Percentiles rank a stretch among this genome's conserved stretches.
Conservation (phyloP, 73 alveolate species). For the Diophrys sp. region DNA sequence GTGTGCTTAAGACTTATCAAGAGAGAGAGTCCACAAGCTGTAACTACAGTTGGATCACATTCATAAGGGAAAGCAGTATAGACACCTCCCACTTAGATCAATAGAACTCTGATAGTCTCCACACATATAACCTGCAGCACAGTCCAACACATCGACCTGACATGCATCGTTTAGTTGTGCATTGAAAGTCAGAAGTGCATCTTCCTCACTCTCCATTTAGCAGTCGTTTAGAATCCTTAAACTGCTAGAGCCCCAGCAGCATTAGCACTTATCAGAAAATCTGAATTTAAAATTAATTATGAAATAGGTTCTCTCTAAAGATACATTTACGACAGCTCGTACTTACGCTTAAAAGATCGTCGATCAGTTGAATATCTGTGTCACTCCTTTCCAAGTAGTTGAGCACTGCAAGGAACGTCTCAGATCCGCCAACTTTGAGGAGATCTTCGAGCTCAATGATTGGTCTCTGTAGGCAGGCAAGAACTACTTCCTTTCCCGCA, state of each 20-base stretch:
- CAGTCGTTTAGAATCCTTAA: neutral
- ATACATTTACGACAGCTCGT: conserved; percentile 52
- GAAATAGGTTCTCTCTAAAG: neutral
- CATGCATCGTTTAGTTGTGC: no score
- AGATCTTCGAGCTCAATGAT: conserved; percentile 81
- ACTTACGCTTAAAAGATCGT: conserved; percentile 56
- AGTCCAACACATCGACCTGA: no score
- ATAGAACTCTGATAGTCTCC: no score
- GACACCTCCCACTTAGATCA: no score
- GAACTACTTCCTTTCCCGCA: conserved; percentile 89
- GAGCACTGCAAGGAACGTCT: conserved; percentile 80
- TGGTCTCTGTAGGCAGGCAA: conserved; percentile 91
- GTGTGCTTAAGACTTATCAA: no score
- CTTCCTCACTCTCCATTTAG: no score
- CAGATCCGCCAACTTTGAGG: conserved; percentile 74
- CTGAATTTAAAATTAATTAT: neutral
- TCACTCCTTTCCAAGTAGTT: conserved; percentile 92
- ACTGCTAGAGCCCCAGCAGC: conserved; percentile 14
- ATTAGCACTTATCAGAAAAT: neutral
- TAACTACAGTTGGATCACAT: no score
- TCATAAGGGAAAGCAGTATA: no score
- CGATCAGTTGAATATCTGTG: conserved; percentile 62
- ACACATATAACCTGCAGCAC: no score
- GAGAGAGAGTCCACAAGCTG: no score
- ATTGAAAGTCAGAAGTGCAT: no score